Conservation (phyloP, 306 rosid genomes). For the Vigna radiata region DNA sequence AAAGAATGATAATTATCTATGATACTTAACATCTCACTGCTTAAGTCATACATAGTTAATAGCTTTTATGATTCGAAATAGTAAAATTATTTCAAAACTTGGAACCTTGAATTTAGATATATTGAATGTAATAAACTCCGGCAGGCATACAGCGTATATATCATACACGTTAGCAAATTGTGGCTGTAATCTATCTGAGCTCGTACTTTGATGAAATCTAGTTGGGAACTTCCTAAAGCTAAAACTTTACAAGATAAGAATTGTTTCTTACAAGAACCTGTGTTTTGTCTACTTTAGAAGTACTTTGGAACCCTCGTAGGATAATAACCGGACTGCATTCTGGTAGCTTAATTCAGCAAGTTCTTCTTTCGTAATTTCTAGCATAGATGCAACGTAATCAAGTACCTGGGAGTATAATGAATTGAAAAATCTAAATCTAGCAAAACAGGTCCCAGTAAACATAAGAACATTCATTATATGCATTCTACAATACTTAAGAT, state of each 20-base stretch:
- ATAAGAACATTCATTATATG: neutral
- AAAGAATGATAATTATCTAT: neutral
- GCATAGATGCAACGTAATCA: slow-evolving; percentile 56
- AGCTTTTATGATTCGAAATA: neutral
- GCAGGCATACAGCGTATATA: neutral
- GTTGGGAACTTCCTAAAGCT: neutral
- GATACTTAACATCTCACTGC: neutral
- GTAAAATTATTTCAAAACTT: neutral
- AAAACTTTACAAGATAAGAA: neutral
- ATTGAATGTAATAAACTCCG: neutral
- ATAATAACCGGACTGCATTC: slow-evolving; percentile 47
- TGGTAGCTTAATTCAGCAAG: slow-evolving; percentile 51
- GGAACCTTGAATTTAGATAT: neutral
- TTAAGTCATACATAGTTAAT: neutral
- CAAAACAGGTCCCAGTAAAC: neutral
- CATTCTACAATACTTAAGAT: neutral
- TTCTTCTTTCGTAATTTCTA: slow-evolving; percentile 45
- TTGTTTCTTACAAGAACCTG: neutral
- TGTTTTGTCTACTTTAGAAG: slow-evolving; percentile 36
- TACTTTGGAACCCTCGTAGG: slow-evolving; percentile 49
- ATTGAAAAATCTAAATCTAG: slow-evolving; percentile 18
- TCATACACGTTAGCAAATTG: neutral
- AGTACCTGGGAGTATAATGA: slow-evolving; percentile 51
- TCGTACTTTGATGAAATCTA: neutral
- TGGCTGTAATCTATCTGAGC: slow-evolving; percentile 1